phyloP scores from a whole-genome alignment of 768 basidiomycete species.

The Coprinellus micaceus region DNA sequence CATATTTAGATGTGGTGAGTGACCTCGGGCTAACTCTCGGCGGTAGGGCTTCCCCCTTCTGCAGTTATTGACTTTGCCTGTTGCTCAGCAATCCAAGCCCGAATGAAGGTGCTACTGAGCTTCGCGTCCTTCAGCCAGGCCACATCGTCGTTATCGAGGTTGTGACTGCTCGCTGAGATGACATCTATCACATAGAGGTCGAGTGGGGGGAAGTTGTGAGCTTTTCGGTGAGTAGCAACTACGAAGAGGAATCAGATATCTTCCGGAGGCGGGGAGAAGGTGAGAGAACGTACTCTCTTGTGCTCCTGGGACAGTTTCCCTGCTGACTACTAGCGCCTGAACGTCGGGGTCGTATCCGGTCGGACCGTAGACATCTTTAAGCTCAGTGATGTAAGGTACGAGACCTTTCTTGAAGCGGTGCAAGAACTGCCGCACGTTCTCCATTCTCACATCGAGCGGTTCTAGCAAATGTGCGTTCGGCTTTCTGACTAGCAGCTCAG shows the following conservation, averaged over 20 bases:
- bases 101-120: conserved; percentile 92
- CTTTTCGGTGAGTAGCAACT: conserved; percentile 66
- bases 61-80: conserved; percentile 16
- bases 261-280: background rate
- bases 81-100: conserved; percentile 72
- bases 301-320: conserved; percentile 80
- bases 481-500: conserved; percentile 44
- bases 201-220: conserved; percentile 55
- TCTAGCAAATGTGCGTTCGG: conserved; percentile 65
- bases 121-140: conserved; percentile 73
- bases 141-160: conserved; percentile 61
- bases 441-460: conserved; percentile 51
- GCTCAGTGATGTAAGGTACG: conserved; percentile 63
- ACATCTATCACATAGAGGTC: conserved; percentile 82
- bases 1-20: no score
- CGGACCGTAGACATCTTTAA: conserved; percentile 87
- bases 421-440: conserved; percentile 65
- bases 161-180: conserved; percentile 64
- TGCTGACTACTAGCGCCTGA: conserved; percentile 89
- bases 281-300: conserved; percentile 53
- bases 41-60: no score
- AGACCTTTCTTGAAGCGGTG: conserved; percentile 64
- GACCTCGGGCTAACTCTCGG: no score
- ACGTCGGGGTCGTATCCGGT: conserved; percentile 84
- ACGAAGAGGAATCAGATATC: conserved; percentile 1